phyloP scores from a whole-genome alignment of 129 eudicot genomes.

The Helichrysum umbraculigerum region DNA sequence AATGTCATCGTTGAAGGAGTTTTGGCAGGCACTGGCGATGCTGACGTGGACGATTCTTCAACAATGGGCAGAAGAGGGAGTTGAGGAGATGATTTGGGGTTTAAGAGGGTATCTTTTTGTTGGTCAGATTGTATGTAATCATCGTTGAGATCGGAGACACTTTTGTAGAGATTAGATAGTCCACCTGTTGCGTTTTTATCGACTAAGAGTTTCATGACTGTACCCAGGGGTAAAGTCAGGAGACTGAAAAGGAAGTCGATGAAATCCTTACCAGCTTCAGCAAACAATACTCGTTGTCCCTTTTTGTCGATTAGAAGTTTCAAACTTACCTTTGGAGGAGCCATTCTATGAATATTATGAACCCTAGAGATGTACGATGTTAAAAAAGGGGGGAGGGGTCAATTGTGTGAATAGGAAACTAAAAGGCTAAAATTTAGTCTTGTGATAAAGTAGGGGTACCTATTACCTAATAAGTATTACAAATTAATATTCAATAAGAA shows the following conservation, averaged over 20 bases:
- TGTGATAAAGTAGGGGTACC: no score
- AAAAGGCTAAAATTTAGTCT: no score
- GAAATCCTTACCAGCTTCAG: conserved; percentile 20
- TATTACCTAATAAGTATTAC: no score
- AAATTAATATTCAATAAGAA: no score
- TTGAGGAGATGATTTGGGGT: neutral
- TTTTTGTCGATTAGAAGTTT: conserved; percentile 15
- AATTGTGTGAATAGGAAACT: no score
- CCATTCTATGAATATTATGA: conserved; percentile 3
- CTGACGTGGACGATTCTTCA: neutral
- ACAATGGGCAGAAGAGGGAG: neutral
- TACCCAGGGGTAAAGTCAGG: conserved; percentile 14
- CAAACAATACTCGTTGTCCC: conserved; percentile 14
- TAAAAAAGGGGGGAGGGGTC: no score
- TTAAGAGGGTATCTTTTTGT: conserved; percentile 1
- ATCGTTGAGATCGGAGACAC: conserved; percentile 5
- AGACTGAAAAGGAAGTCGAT: conserved; percentile 14
- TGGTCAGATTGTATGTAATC: conserved; percentile 14
- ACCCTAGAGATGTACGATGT: neutral
- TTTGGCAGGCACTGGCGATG: neutral
- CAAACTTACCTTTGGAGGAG: conserved; percentile 2
- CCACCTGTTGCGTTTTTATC: neutral
- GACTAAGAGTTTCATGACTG: neutral
- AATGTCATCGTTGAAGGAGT: no score
- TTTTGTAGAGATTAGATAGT: conserved; percentile 1